Base-by-base conservation (phyloP, 257 asterid species). In the Galeopsis tetrahit region DNA sequence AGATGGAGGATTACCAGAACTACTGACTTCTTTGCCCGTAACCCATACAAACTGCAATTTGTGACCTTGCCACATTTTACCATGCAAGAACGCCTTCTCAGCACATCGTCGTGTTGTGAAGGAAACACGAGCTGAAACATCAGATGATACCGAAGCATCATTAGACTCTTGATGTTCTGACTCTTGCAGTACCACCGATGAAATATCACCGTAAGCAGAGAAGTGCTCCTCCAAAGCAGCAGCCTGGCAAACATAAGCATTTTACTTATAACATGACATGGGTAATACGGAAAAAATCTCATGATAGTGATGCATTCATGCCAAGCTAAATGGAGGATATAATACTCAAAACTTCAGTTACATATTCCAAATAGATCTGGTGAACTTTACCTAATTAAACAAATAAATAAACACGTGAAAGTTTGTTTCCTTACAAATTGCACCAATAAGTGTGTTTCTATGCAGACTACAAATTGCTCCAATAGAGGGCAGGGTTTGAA, bases 61-160 rank as follows among this genome's bases (percentile, higher is more conserved):
- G 66, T 90, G 91, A 58, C 96, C 96, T 80, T 88, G 83, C 97
- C 97, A 94, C 74, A 77, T 69, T 90, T 89, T 94, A 53, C 93
- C 99, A 66, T 85, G 82, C 80, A 56, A 68, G 83, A 91, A 94
- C 66, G 98, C 99, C 80, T 44, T 88, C 85, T 94, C 99, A 63
- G 99, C 99, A 69, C 87, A 80, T 6, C 77, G 86, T 4, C 98
- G 90, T 74, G 89, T 80, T 52, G 84, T 82, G 73, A 88, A 94
- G 72, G 87, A 82, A 83, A 94, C 78, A 71, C 71, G 82, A 77
- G 96, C 97, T 72, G 97, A 77, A 66, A 78, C 74, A 35, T 74
- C 65, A 44, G 87, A 66, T 65, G 81, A 72, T 66, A 72, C 83
- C 11, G 89, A 72, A 79, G 78, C 75, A 57, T 76, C 76, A 58